Base-by-base conservation (phyloP, 2,329 filamentous ascomycete species). In the Cercospora sp. region DNA sequence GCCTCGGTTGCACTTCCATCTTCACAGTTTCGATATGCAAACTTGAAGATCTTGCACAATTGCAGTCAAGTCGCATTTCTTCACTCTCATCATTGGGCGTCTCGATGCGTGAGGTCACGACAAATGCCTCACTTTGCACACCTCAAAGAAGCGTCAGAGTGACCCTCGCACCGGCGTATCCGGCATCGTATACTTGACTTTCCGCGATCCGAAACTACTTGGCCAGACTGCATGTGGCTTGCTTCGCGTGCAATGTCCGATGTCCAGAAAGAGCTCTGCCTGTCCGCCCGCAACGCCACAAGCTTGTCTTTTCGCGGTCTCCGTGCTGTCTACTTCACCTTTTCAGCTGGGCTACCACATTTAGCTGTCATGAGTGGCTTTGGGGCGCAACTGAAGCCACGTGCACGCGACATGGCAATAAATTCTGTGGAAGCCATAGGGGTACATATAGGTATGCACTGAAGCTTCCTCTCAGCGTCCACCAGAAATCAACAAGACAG, bases 151-250 rank as follows among this genome's bases (percentile, higher is more conserved):
- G 12, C 12, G 20, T 23, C 45, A 23, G 8, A 51, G 20, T 13
- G 45, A 5, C 10, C 16, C 36, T 42, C 16, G 36, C 16, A n/a
- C 36, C 36, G 16, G 7, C n/a, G 10, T 23, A 12, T 20, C 45
- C 45, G 45, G 45, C n/a, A 18, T 23, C 20, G 45, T 23, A 48
- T 20, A 48, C 20, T 23, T 48, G 45, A 48, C 45, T 48, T 48
- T 48, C 45, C 18, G 45, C 45, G 45, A 48, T 23, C 45, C 45
- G 20, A 48, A 18, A 31, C 31, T 18, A 18, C 28, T 59, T 55
- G 48, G 62, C 62, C 55, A 53, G 62, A 64, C 51, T 42, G 48
- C 28, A 26, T 42, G 48, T 64, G 62, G 62, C 62, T 64, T 57
- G 62, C 18, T 51, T 58, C 23, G 51, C 48, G 3, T 6, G 45